These are phyloP conservation scores for Kwoniella bestiolae DNA, from an alignment of 768 basidiomycete genomes.

Conservation along the genomic window DNA sequence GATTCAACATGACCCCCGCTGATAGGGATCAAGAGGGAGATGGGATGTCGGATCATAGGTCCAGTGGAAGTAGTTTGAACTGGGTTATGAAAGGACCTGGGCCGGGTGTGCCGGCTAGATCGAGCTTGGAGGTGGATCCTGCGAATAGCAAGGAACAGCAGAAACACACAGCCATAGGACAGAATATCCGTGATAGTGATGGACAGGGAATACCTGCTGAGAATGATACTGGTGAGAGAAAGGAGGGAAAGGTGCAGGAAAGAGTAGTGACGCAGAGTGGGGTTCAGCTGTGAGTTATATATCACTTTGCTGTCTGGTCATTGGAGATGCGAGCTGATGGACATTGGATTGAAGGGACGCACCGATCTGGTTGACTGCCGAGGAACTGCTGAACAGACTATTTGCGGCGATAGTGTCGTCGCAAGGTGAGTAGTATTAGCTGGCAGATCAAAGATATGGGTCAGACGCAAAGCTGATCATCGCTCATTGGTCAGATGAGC, in stretches of 20 bases:
- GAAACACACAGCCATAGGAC: not conserved
- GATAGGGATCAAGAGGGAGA: slow-evolving; percentile 8
- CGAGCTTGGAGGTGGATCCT: not conserved
- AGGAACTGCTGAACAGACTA: slow-evolving; percentile 32
- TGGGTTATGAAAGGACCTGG: slow-evolving; percentile 34
- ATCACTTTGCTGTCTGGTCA: not conserved
- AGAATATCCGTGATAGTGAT: no score
- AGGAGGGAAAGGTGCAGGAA: not conserved
- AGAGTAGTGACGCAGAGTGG: slow-evolving; percentile 3
- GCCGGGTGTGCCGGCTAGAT: not conserved
- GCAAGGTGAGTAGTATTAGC: slow-evolving; percentile 25
- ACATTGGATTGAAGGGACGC: slow-evolving; percentile 7
- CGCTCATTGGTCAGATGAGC: slow-evolving; percentile 28
- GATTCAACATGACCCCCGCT: slow-evolving; percentile 19
- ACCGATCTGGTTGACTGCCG: slow-evolving; percentile 24
- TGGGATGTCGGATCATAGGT: slow-evolving; percentile 24
- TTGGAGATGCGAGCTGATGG: not conserved
- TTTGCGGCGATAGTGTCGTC: slow-evolving; percentile 40
- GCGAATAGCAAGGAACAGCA: not conserved
- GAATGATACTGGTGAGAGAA: not conserved
- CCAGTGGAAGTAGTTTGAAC: slow-evolving; percentile 35
- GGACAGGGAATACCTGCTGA: no score
- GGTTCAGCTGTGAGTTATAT: not conserved
- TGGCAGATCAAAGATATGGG: not conserved
- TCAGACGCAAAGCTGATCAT: not conserved